A percentile compares a stretch with the other conserved stretches of the same genome.
These are phyloP conservation scores for Trametes villosa DNA, from an alignment of 768 basidiomycete species.

Conservation along the genomic window DNA sequence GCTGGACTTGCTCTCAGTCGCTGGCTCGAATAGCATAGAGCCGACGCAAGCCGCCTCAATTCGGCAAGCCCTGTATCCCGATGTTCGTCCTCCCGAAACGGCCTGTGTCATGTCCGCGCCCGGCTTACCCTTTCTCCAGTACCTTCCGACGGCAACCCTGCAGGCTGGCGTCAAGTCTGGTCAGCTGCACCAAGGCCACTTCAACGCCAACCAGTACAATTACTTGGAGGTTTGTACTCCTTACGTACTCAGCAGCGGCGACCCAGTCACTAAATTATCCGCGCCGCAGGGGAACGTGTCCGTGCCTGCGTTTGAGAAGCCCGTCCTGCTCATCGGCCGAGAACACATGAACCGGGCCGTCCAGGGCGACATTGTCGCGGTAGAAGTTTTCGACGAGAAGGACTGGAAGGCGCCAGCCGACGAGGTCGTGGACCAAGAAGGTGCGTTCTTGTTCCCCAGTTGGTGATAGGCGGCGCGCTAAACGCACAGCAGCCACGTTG, in stretches of 20 bases:
- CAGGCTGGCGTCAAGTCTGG: slow-evolving; percentile 86
- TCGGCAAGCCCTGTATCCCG: slow-evolving; percentile 70
- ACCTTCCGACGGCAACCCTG: slow-evolving; percentile 72
- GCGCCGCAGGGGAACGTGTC: slow-evolving; percentile 72
- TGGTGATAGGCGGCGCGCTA: slow-evolving; percentile 7
- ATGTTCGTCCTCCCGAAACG: slow-evolving; percentile 50
- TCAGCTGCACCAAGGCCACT: slow-evolving; percentile 88
- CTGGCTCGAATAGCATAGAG: slow-evolving; percentile 64
- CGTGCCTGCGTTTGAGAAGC: slow-evolving; percentile 72
- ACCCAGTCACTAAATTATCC: background rate
- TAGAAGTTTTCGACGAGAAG: slow-evolving; percentile 82
- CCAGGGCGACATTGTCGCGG: slow-evolving; percentile 89
- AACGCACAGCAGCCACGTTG: slow-evolving; percentile 60
- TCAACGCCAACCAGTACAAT: slow-evolving; percentile 94
- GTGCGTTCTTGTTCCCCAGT: slow-evolving; percentile 44
- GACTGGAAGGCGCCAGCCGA: slow-evolving; percentile 94
- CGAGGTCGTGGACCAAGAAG: slow-evolving; percentile 93
- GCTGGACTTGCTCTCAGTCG: slow-evolving; percentile 79
- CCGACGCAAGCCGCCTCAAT: slow-evolving; percentile 59
- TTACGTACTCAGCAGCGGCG: background rate
- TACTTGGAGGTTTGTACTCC: slow-evolving; percentile 77
- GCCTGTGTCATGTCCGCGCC: background rate
- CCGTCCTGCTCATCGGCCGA: slow-evolving; percentile 83
- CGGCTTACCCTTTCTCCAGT: slow-evolving; percentile 50
- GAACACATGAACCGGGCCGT: slow-evolving; percentile 97